These are phyloP conservation scores for Suhomyces yuchorum DNA, from an alignment of 1,139 yeast genomes.

Conservation along the genomic window DNA sequence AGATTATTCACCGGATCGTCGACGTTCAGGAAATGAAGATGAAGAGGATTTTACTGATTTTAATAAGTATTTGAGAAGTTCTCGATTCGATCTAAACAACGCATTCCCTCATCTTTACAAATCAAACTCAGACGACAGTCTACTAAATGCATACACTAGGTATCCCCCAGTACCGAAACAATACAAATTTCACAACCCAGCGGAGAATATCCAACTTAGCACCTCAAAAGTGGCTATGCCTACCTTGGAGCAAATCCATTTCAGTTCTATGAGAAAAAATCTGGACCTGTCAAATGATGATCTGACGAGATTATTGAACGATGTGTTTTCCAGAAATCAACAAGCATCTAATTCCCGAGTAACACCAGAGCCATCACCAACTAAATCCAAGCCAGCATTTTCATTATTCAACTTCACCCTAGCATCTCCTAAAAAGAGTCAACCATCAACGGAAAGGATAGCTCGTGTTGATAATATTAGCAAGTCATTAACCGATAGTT, in stretches of 20 bases:
- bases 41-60: constrained; percentile 31
- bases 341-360: constrained; percentile 5
- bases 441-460: constrained; percentile 5
- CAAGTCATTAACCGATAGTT: constrained; percentile 23
- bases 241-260: constrained; percentile 34
- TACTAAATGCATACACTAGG: constrained; percentile 16
- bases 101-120: constrained; percentile 38
- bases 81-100: constrained; percentile 34
- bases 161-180: constrained; percentile 7
- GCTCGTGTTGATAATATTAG: constrained; percentile 17
- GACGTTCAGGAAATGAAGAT: not conserved
- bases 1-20: constrained; percentile 25
- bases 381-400: constrained; percentile 15
- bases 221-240: constrained; percentile 28
- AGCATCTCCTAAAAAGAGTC: constrained; percentile 12
- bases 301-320: constrained; percentile 22
- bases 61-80: constrained; percentile 37
- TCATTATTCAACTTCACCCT: constrained; percentile 17
- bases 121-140: constrained; percentile 31
- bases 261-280: constrained; percentile 8
- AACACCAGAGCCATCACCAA: constrained; percentile 9
- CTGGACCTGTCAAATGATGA: constrained; percentile 3
- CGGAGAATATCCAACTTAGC: constrained; percentile 28
- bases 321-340: constrained; percentile 22
- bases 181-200: constrained; percentile 43